Base-by-base conservation (phyloP, 345 rosid species). In the Moricandia arvensis region DNA sequence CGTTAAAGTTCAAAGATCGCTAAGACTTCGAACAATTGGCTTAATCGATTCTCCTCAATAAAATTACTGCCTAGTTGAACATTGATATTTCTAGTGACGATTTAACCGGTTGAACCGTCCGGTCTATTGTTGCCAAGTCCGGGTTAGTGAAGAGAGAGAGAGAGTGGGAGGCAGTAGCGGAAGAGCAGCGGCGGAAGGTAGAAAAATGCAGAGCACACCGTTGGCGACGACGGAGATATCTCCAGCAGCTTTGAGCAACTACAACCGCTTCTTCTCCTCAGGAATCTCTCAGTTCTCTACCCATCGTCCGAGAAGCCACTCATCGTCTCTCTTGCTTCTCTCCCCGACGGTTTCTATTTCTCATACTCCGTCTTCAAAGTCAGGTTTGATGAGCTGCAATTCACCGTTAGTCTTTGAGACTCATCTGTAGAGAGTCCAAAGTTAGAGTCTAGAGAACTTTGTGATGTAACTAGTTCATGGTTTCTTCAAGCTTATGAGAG, bases 151-250 rank as follows among this genome's bases (percentile, higher is more conserved):
- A 45, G 51, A 41, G 49, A n/a, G n/a, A 38, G 45, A 43, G 17
- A 13, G 51, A 6, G 16, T 45, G 4, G 16, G 51, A n/a, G 51
- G 51, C 51, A 45, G 17, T 45, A 45, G 45, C 45, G 15, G 49
- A 41, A 41, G 35, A 33, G 31, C 24, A n/a, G 31, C 13, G 47
- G 47, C 12, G 47, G 12, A 12, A 41, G 6, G 12, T 3, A 33
- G 11, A 45, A 45, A 45, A 45, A 91, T 93, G 98, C 83, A 83
- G 91, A 85, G 92, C 73, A 68, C 86, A 59, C 85, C 89, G 68
- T 83, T 89, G 64, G 96, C 91, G 81, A 69, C 83, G 70, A 51
- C 91, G 70, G 81, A 69, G 74, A 18, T 81, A 7, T 86, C 82
- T 53, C 82, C 88, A 35, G 58, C 80, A 31, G 61, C 81, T 57